Conservation (phyloP, 2,329 filamentous ascomycete genomes). For the Blumeria graminis region DNA sequence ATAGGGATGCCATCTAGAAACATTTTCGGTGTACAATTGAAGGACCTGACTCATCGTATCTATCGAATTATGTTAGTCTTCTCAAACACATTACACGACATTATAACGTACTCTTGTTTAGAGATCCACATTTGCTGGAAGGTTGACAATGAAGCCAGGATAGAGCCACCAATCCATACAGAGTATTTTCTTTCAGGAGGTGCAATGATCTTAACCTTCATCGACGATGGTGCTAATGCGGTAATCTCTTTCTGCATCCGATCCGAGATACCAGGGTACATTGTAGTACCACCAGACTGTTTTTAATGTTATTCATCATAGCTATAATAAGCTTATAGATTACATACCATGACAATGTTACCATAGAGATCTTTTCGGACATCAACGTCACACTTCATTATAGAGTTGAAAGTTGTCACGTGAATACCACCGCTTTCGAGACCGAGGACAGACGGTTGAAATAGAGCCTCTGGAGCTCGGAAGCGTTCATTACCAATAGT, state of each 20-base stretch:
- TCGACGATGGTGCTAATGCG: slow-evolving; percentile 92
- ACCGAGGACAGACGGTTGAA: slow-evolving; percentile 96
- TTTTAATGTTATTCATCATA: slow-evolving; percentile 5
- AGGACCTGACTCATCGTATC: slow-evolving; percentile 89
- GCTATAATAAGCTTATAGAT: not conserved
- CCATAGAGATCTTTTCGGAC: slow-evolving; percentile 99
- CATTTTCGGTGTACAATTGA: slow-evolving; percentile 99
- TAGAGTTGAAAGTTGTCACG: slow-evolving; percentile 99
- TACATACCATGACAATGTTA: slow-evolving; percentile 98
- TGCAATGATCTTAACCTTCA: slow-evolving; percentile 99
- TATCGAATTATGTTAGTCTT: not conserved
- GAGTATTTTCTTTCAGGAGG: slow-evolving; percentile 99
- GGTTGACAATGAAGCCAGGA: slow-evolving; percentile 95
- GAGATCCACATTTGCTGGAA: slow-evolving; percentile 99
- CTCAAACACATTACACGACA: not conserved
- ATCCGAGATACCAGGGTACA: slow-evolving; percentile 99
- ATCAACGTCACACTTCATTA: slow-evolving; percentile 99
- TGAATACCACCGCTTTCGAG: slow-evolving; percentile 98
- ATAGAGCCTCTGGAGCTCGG: slow-evolving; percentile 97
- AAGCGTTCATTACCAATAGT: slow-evolving; percentile 99
- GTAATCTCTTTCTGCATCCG: slow-evolving; percentile 99
- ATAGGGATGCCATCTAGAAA: slow-evolving; percentile 57
- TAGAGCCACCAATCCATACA: slow-evolving; percentile 99
- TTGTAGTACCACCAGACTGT: slow-evolving; percentile 98
- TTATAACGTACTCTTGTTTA: slow-evolving; percentile 67